Percentiles rank a stretch among this genome's conserved stretches.
These are phyloP conservation scores for Chimonanthus praecox DNA, from an alignment of 164 flowering plant species.

Conservation along the genomic window DNA sequence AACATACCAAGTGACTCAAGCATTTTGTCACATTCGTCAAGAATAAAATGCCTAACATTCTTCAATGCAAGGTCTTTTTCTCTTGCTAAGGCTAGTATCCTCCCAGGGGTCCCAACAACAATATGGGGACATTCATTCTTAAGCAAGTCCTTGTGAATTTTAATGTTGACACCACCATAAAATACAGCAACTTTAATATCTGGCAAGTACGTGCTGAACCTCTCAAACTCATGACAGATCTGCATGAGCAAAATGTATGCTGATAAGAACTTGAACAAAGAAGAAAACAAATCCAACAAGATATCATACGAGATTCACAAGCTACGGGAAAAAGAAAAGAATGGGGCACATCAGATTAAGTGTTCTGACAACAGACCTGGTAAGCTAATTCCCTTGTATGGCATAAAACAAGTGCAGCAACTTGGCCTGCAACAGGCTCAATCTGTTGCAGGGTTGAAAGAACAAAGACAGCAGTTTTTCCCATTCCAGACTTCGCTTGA, in stretches of 20 bases:
- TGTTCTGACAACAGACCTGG: constrained; percentile 47
- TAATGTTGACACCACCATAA: constrained; percentile 91
- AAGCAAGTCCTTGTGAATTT: constrained; percentile 78
- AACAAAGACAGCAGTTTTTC: constrained; percentile 98
- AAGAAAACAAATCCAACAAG: too few species aligned
- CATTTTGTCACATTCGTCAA: constrained; percentile 99
- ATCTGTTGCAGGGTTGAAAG: constrained; percentile 87
- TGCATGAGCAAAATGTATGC: constrained; percentile 11
- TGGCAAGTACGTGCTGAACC: constrained; percentile 86
- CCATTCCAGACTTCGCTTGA: constrained; percentile 99
- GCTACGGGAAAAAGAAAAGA: background rate
- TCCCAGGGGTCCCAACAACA: constrained; percentile 98
- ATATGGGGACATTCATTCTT: constrained; percentile 96
- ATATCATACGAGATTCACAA: background rate
- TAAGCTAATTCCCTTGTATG: constrained; percentile 97
- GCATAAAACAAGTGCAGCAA: constrained; percentile 94
- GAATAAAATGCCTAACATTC: constrained; percentile 95
- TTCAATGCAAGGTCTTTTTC: constrained; percentile 83
- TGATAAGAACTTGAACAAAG: background rate
- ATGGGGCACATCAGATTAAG: background rate
- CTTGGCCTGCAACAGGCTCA: constrained; percentile 93
- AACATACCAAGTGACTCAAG: constrained; percentile 90
- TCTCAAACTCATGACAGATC: constrained; percentile 98
- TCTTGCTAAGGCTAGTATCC: constrained; percentile 78
- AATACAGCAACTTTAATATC: constrained; percentile 92